Evolutionary conservation across 148 eudicot genomes (phyloP).

Genomic region (Rhododendron mucronatum): DNA sequence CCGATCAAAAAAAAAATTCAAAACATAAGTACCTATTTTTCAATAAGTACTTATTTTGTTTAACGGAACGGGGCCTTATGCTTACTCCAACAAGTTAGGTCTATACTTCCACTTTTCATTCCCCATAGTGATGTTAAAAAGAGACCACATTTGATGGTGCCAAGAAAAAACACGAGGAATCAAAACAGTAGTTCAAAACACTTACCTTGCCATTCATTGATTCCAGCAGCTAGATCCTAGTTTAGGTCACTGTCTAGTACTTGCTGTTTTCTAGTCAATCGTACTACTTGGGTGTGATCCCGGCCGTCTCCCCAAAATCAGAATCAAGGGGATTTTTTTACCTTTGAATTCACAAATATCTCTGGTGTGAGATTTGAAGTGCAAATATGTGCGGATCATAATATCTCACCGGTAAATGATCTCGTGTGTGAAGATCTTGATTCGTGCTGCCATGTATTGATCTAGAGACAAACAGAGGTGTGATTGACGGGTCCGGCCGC

Average conservation of each 20-base stretch:
- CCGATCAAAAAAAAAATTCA: no score
- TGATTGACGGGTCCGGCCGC: no score
- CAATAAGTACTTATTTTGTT: no score
- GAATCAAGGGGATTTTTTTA: neutral
- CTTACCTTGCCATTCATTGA: neutral
- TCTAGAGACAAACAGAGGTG: no score
- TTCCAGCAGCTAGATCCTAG: neutral
- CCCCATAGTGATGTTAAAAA: neutral
- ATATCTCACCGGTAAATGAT: no score
- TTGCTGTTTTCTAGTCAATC: neutral
- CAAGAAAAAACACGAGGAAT: neutral
- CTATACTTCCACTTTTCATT: neutral
- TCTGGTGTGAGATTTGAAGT: neutral
- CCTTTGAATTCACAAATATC: no score
- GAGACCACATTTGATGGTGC: neutral
- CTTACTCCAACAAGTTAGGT: neutral
- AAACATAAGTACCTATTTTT: no score
- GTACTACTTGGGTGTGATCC: neutral
- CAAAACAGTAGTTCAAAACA: neutral
- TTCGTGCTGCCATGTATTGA: no score
- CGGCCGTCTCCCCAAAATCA: neutral
- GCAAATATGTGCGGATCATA: neutral
- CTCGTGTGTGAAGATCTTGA: no score
- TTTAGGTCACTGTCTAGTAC: neutral
- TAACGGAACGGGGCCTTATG: neutral